A percentile compares a stretch with the other conserved stretches of the same genome.
These are phyloP conservation scores for Bretschneidera sinensis DNA, from an alignment of 345 rosid genomes.

Conservation along the genomic window DNA sequence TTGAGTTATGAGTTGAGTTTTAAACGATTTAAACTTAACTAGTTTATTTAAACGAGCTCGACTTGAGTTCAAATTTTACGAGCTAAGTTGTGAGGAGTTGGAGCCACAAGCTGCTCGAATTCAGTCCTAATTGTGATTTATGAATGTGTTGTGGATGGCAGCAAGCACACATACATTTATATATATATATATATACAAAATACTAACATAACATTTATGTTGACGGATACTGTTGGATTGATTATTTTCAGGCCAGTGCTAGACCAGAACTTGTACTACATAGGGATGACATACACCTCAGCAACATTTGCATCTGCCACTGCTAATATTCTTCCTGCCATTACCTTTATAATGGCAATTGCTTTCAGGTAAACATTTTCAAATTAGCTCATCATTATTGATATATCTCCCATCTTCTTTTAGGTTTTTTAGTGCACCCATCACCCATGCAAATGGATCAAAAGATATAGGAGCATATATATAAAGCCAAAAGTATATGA, in stretches of 20 bases:
- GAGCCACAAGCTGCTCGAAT: too few species aligned
- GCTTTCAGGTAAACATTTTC: constrained; percentile 51
- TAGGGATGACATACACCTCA: constrained; percentile 89
- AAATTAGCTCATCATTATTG: neutral
- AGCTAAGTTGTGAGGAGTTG: neutral
- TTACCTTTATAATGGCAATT: constrained; percentile 77
- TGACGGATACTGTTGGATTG: neutral
- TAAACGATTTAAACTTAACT: too few species aligned
- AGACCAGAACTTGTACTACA: constrained; percentile 77
- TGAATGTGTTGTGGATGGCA: too few species aligned
- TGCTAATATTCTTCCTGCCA: constrained; percentile 65
- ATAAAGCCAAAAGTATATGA: constrained; percentile 5
- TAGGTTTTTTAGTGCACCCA: neutral
- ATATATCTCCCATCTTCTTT: too few species aligned
- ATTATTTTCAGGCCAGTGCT: constrained; percentile 72
- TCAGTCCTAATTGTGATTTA: too few species aligned
- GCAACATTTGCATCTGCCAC: constrained; percentile 86
- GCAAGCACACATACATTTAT: neutral
- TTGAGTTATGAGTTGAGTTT: too few species aligned
- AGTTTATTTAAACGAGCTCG: neutral
- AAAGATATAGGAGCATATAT: too few species aligned
- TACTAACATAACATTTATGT: neutral
- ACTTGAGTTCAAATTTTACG: neutral
- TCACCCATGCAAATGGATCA: neutral
- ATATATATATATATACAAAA: too few species aligned